A percentile compares a stretch with the other conserved stretches of the same genome.
Evolutionary conservation across 306 rosid genomes (phyloP).

Genomic region (Malus orientalis): DNA sequence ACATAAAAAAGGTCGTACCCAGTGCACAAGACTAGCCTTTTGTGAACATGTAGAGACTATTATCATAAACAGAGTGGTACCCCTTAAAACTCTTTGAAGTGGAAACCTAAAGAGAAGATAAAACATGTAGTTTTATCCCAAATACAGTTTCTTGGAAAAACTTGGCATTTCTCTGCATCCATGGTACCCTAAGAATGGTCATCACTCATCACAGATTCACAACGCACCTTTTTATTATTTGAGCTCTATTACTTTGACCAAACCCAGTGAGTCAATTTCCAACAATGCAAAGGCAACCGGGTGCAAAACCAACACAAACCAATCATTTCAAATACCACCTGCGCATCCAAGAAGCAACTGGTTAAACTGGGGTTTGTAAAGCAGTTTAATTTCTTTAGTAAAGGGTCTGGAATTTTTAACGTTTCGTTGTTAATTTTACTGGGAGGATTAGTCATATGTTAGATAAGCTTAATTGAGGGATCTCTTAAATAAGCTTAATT

Average conservation of each 20-base stretch:
- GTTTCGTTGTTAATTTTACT: not conserved
- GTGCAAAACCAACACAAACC: not conserved
- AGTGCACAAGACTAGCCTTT: not conserved
- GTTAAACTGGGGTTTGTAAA: not conserved
- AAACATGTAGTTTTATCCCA: not conserved
- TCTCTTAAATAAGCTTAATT: not conserved
- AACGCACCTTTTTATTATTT: not conserved
- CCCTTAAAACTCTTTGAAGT: not conserved
- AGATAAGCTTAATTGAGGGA: not conserved
- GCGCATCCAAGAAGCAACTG: not conserved
- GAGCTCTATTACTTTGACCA: not conserved
- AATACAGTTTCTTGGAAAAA: not conserved
- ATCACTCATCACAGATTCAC: not conserved
- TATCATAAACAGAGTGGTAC: not conserved
- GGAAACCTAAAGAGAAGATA: not conserved
- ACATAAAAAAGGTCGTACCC: no score
- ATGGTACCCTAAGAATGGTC: not conserved
- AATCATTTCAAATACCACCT: not conserved
- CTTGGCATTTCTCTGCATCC: not conserved
- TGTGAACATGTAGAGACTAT: not conserved
- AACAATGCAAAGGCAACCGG: not conserved
- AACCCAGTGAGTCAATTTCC: not conserved
- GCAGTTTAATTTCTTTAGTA: not conserved
- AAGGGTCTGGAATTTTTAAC: not conserved
- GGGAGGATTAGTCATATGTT: not conserved